A percentile compares a stretch with the other conserved stretches of the same genome.
Conservation (phyloP, 139 green algal genomes). For the Chlorella ohadii region DNA sequence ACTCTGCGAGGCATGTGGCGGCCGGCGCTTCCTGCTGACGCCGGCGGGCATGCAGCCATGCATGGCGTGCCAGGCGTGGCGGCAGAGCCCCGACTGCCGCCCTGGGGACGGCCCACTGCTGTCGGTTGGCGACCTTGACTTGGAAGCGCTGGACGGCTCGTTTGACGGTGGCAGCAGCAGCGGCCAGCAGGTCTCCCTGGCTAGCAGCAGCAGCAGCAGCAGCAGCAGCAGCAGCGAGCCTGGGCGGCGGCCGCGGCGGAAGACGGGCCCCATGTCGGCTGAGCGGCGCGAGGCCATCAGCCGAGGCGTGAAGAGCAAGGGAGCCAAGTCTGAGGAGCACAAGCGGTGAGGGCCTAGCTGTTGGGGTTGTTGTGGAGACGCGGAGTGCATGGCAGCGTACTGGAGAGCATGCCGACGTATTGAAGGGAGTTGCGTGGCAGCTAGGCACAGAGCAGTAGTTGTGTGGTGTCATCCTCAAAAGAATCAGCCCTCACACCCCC, state of each 20-base stretch:
- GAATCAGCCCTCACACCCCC: too few species aligned
- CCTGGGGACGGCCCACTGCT: slow-evolving; percentile 12
- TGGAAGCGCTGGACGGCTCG: background rate
- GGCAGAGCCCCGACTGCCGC: slow-evolving; percentile 32
- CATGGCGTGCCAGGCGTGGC: slow-evolving; percentile 26
- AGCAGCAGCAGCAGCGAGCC: background rate
- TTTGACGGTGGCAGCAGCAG: background rate
- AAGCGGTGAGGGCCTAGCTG: slow-evolving; percentile 29
- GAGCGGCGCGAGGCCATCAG: slow-evolving; percentile 35
- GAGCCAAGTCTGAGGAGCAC: slow-evolving; percentile 34
- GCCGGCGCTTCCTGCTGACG: background rate
- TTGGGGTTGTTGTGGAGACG: too few species aligned
- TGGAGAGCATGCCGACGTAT: too few species aligned
- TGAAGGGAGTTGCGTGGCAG: too few species aligned
- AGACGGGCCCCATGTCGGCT: slow-evolving; percentile 36
- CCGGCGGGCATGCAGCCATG: slow-evolving; percentile 13
- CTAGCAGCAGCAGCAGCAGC: background rate
- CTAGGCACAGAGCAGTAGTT: too few species aligned
- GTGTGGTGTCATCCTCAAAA: too few species aligned
- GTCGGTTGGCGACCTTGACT: slow-evolving; percentile 15
- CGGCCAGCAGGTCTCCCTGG: too few species aligned
- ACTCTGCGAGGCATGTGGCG: background rate
- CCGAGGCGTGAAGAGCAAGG: slow-evolving; percentile 20
- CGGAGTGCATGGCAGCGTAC: too few species aligned
- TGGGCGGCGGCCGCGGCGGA: background rate